phyloP scores from a whole-genome alignment of 1,284 basidiomycete species.

The Exsudoporus floridanus region DNA sequence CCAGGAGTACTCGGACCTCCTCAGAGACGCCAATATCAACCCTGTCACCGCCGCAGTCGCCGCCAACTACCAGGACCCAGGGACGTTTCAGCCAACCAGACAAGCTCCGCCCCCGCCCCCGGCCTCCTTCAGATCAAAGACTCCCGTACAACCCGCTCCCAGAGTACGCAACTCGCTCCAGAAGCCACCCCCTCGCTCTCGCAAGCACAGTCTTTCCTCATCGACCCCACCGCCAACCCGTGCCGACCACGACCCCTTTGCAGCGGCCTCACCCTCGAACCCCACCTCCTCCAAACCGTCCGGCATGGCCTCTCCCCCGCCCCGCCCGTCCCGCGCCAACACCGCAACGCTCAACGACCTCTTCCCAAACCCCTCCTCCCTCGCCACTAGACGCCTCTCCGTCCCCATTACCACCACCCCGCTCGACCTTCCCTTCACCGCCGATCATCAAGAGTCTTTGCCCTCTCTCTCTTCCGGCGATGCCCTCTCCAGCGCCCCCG shows the following conservation, averaged over 20 bases:
- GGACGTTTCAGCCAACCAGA: slow-evolving; percentile 43
- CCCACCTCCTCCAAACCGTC: neutral
- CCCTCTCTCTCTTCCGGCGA: slow-evolving; percentile 38
- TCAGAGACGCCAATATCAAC: slow-evolving; percentile 59
- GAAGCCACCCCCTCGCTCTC: slow-evolving; percentile 51
- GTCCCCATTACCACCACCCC: slow-evolving; percentile 40
- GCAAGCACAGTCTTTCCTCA: slow-evolving; percentile 50
- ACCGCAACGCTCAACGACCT: slow-evolving; percentile 76
- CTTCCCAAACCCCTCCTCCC: slow-evolving; percentile 39
- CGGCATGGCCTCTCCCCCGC: slow-evolving; percentile 51
- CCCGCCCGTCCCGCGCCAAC: slow-evolving; percentile 77
- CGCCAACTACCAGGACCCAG: slow-evolving; percentile 43
- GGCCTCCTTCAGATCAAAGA: slow-evolving; percentile 40
- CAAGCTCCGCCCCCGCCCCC: slow-evolving; percentile 59
- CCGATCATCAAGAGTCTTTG: slow-evolving; percentile 47
- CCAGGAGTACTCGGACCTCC: slow-evolving; percentile 70
- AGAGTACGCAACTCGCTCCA: slow-evolving; percentile 57
- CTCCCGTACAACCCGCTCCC: slow-evolving; percentile 37
- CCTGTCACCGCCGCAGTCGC: slow-evolving; percentile 46
- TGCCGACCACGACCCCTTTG: slow-evolving; percentile 60
- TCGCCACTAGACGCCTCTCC: slow-evolving; percentile 53
- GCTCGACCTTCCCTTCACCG: slow-evolving; percentile 41
- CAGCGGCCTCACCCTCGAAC: slow-evolving; percentile 25
- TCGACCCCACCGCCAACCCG: slow-evolving; percentile 29
- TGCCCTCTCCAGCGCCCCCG: slow-evolving; percentile 20